Evolutionary conservation across 2,329 filamentous ascomycete species (phyloP), one percentile per base, ranked within the genome.

Genomic region (Magnaporthiopsis incrustans): DNA sequence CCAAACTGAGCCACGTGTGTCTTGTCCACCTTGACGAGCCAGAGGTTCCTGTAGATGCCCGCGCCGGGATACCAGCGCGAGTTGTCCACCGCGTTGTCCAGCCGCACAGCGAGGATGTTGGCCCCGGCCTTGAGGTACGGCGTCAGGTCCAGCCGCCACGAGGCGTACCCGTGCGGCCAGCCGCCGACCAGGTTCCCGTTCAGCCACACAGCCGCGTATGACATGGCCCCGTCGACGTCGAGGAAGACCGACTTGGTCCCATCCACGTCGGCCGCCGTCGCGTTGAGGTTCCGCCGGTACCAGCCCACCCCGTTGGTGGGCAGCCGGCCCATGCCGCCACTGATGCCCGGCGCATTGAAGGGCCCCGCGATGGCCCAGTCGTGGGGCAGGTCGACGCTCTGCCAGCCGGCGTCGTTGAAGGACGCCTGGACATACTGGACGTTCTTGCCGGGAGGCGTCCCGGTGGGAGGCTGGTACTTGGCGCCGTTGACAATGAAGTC

Each of bases 1-100:
- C 82, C 82, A 59, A 73, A 81, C 59, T 84, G 79, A 10, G 71
- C 77, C 3, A 85, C 77, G 65, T 83, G 82, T 0, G 75, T 72
- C 1, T 75, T 69, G 56, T 78, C 71, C 14, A 78, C 77, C 64
- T 79, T 83, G 44, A 78, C 77, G 22, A 85, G 74, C 82, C 81
- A 85, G 4, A 84, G 74, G 65, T 81, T 80, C 3, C 81, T 77
- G 68, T 83, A 84, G n/a, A 84, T 71, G 1, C 81, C 82, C 27
- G 73, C 81, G n/a, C 82, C 81, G 8, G 81, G 81, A 66, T 84
- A 84, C 81, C 81, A 84, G 15, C 81, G 76, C 7, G 81, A 80
- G 4, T 76, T 80, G 15, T 80, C 73, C 0, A 76, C 58, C 0
- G 76, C 72, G 65, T 83, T 82, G 62, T 84, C 81, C 5, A 83